Percentiles rank a stretch among this genome's conserved stretches.
phyloP scores from a whole-genome alignment of 495 filamentous ascomycete genomes.

The Melanomma pulvis-pyrius region DNA sequence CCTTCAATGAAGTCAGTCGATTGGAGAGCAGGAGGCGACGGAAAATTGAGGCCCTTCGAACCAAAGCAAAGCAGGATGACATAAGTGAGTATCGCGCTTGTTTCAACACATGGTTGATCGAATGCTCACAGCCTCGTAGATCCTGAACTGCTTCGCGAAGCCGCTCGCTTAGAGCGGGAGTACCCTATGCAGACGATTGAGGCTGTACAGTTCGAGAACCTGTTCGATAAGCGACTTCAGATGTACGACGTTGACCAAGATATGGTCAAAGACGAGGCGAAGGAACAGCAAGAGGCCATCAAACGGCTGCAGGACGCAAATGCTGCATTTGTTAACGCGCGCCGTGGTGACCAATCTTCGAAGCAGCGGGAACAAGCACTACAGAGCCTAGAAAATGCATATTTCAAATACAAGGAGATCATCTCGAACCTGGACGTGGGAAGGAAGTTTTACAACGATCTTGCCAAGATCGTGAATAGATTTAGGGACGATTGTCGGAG shows the following conservation, averaged over 20 bases:
- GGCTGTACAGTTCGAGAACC: conserved; percentile 83
- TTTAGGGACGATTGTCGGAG: conserved; percentile 76
- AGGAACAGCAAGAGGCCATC: conserved; percentile 74
- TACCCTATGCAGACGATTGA: conserved; percentile 82
- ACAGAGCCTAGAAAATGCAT: conserved; percentile 88
- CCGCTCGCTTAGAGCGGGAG: conserved; percentile 80
- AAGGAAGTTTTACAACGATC: conserved; percentile 95
- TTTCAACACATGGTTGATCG: neutral
- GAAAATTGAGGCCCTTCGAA: conserved; percentile 72
- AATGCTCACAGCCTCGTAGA: conserved; percentile 47
- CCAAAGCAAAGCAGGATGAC: conserved; percentile 83
- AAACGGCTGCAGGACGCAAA: conserved; percentile 73
- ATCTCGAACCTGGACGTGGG: conserved; percentile 85
- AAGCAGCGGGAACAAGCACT: conserved; percentile 82
- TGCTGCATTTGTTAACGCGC: conserved; percentile 70
- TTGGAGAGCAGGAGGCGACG: conserved; percentile 76
- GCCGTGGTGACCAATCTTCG: conserved; percentile 71
- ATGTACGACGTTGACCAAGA: conserved; percentile 78
- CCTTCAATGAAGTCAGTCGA: conserved; percentile 78
- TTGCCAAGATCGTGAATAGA: conserved; percentile 77
- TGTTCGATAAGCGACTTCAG: conserved; percentile 80
- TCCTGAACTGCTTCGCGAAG: conserved; percentile 74
- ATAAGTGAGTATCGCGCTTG: conserved; percentile 62
- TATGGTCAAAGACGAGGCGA: conserved; percentile 68
- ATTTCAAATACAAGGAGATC: conserved; percentile 93